These are phyloP conservation scores for Lactuca sativa DNA, from an alignment of 129 eudicot genomes.

Conservation along the genomic window DNA sequence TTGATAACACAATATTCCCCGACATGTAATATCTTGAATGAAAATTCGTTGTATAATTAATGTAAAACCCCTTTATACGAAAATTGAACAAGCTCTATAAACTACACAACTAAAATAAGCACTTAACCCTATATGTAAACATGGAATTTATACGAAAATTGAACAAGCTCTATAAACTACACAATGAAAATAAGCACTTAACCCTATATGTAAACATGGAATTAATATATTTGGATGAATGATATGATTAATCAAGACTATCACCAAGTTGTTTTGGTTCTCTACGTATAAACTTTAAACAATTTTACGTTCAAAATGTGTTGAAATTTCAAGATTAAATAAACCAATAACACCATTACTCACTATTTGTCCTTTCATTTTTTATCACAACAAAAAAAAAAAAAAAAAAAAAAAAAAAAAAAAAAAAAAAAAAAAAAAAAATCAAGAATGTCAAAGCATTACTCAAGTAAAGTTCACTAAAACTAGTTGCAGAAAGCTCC, in stretches of 20 bases:
- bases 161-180: too few species aligned
- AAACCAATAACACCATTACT: too few species aligned
- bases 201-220: background rate
- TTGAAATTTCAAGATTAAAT: too few species aligned
- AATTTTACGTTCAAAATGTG: too few species aligned
- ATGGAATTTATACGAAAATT: too few species aligned
- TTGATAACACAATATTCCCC: background rate
- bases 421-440: too few species aligned
- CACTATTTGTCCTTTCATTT: too few species aligned
- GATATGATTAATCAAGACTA: background rate
- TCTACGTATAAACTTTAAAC: background rate
- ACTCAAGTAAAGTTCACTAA: background rate
- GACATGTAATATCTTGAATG: background rate
- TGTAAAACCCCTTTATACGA: background rate
- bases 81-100: too few species aligned
- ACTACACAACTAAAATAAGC: background rate
- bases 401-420: too few species aligned
- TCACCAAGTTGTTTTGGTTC: background rate
- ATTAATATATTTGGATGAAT: background rate
- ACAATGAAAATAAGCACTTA: too few species aligned
- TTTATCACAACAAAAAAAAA: too few species aligned
- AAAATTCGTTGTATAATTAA: too few species aligned
- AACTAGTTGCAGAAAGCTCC: conserved; percentile 7
- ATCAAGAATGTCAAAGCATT: background rate
- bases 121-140: background rate